Conservation (phyloP, 495 filamentous ascomycete genomes). For the Aspergillus haitiensis region DNA sequence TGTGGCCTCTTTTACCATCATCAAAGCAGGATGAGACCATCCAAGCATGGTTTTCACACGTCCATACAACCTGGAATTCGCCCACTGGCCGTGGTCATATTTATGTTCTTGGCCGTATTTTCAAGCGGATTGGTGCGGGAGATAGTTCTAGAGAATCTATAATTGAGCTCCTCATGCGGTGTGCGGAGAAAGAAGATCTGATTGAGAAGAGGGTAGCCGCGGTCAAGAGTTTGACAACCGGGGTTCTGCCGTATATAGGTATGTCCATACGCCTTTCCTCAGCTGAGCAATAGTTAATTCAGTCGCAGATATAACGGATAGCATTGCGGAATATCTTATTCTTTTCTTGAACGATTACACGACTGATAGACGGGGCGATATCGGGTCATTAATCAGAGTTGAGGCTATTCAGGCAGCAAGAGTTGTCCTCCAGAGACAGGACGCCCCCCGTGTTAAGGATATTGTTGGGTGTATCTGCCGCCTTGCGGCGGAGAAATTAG, state of each 20-base stretch:
- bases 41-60: conserved; percentile 40
- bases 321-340: conserved; percentile 37
- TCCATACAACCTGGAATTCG: conserved; percentile 38
- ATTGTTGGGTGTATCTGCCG: conserved; percentile 57
- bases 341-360: conserved; percentile 81
- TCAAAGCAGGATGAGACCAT: conserved; percentile 36
- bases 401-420: conserved; percentile 69
- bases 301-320: conserved; percentile 28
- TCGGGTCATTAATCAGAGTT: conserved; percentile 78
- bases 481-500: conserved; percentile 81
- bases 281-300: conserved; percentile 18
- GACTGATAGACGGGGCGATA: conserved; percentile 79
- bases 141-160: conserved; percentile 29
- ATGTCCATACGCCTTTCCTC: conserved; percentile 8
- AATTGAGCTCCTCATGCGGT: conserved; percentile 37
- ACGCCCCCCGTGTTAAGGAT: conserved; percentile 27
- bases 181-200: conserved; percentile 42
- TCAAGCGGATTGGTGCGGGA: conserved; percentile 30
- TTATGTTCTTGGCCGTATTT: conserved; percentile 44
- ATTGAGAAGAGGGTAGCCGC: conserved; percentile 62
- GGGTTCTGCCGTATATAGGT: conserved; percentile 47
- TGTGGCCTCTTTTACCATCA: conserved; percentile 43
- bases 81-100: conserved; percentile 48
- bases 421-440: conserved; percentile 30
- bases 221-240: conserved; percentile 57